Percentiles rank a stretch among this genome's conserved stretches.
Evolutionary conservation across 1,139 yeast species (phyloP).

Genomic region (Taiozyma onychis): DNA sequence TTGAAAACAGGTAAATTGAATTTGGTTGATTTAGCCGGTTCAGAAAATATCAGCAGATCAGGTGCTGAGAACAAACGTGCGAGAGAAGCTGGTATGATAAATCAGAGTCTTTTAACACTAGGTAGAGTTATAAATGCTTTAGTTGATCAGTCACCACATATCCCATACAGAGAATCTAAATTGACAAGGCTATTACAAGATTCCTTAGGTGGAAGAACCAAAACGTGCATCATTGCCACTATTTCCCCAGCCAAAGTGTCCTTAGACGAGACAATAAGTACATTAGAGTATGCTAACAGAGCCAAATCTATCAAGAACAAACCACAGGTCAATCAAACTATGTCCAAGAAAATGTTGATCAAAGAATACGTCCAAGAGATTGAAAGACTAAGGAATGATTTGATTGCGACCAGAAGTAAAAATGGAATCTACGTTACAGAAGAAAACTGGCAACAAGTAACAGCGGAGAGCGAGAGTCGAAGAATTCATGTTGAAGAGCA

Average conservation of each 20-base stretch:
- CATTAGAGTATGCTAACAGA: constrained; percentile 78
- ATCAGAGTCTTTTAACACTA: constrained; percentile 73
- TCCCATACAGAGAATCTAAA: constrained; percentile 73
- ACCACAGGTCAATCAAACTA: constrained; percentile 57
- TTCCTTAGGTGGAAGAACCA: constrained; percentile 63
- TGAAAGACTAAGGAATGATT: constrained; percentile 54
- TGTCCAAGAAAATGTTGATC: constrained; percentile 44
- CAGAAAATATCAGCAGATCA: constrained; percentile 72
- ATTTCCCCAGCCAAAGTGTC: constrained; percentile 74
- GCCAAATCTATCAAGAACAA: constrained; percentile 74
- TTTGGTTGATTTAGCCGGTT: constrained; percentile 85
- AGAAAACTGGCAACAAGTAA: constrained; percentile 41
- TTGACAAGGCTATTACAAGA: constrained; percentile 59
- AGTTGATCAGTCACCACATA: constrained; percentile 54
- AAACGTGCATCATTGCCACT: constrained; percentile 62
- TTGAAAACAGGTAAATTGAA: constrained; percentile 59
- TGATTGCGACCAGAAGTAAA: constrained; percentile 54
- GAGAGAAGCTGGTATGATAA: constrained; percentile 84
- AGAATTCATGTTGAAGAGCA: constrained; percentile 41
- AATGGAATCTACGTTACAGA: constrained; percentile 63
- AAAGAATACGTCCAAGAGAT: constrained; percentile 48
- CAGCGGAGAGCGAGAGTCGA: constrained; percentile 43
- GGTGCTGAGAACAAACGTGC: constrained; percentile 79
- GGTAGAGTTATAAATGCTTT: constrained; percentile 81
- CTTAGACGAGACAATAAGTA: constrained; percentile 73